Percentiles rank a stretch among this genome's conserved stretches.
Evolutionary conservation across 2,329 filamentous ascomycete genomes (phyloP).

Genomic region (Sclerotinia glacialis): DNA sequence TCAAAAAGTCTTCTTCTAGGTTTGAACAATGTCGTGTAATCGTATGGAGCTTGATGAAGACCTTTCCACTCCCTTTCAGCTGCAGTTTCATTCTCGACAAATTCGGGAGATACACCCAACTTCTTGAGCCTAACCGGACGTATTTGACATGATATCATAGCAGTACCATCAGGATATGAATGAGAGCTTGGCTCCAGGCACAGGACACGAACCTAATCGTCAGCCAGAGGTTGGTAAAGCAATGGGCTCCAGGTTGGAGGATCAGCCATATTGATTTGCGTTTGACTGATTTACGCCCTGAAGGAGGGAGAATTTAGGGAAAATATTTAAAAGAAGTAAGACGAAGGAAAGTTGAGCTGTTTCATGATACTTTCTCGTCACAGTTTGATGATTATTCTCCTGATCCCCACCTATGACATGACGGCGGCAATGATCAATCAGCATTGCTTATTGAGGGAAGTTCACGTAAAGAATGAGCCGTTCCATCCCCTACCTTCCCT

Average conservation of each 20-base stretch:
- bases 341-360: not conserved
- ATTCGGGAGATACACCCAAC: not conserved
- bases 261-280: not conserved
- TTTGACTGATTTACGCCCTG: rapidly evolving
- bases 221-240: not conserved
- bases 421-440: not conserved
- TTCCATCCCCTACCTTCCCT: not conserved
- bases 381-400: not conserved
- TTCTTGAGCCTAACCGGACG: not conserved
- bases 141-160: constrained; percentile 15
- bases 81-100: not conserved
- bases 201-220: constrained; percentile 7
- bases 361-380: not conserved
- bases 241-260: constrained; percentile 2
- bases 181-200: constrained; percentile 16
- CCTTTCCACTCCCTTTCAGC: not conserved
- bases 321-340: not conserved
- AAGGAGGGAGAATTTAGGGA: rapidly evolving
- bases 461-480: not conserved
- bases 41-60: not conserved
- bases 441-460: not conserved
- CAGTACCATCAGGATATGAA: not conserved
- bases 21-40: constrained; percentile 12
- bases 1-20: constrained; percentile 10
- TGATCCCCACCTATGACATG: not conserved